Evolutionary conservation across 148 eudicot genomes (phyloP).

Genomic region (Rhododendron mucronatum): DNA sequence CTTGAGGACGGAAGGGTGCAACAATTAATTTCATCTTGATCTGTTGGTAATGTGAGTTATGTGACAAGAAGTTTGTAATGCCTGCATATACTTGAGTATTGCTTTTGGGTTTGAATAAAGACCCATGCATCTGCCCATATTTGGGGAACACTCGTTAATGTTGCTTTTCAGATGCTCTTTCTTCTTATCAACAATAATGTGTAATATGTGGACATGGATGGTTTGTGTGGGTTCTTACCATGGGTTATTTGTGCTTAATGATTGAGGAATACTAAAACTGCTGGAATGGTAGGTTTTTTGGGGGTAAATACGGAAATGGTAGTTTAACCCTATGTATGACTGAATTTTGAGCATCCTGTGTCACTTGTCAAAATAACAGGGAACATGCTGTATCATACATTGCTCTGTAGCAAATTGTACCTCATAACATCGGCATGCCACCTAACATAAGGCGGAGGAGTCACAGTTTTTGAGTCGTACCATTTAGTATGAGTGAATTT

Average conservation of each 20-base stretch:
- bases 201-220: neutral
- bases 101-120: constrained; percentile 2
- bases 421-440: too few relatives aligned
- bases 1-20: neutral
- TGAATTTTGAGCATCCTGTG: neutral
- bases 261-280: neutral
- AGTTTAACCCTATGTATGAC: neutral
- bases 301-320: neutral
- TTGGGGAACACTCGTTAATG: neutral
- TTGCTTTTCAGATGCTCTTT: neutral
- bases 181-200: neutral
- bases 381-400: neutral
- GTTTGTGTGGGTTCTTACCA: neutral
- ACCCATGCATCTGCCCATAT: neutral
- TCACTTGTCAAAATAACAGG: neutral
- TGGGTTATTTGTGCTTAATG: neutral
- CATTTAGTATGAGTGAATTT: too few relatives aligned
- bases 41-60: neutral
- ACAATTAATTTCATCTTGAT: neutral
- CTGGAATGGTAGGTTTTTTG: neutral
- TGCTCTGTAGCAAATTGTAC: neutral
- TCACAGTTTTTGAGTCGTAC: too few relatives aligned
- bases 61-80: neutral
- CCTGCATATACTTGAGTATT: neutral
- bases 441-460: too few relatives aligned